These are phyloP conservation scores for Plasmodium berghei DNA, from an alignment of 169 alveolate species.

Conservation along the genomic window DNA sequence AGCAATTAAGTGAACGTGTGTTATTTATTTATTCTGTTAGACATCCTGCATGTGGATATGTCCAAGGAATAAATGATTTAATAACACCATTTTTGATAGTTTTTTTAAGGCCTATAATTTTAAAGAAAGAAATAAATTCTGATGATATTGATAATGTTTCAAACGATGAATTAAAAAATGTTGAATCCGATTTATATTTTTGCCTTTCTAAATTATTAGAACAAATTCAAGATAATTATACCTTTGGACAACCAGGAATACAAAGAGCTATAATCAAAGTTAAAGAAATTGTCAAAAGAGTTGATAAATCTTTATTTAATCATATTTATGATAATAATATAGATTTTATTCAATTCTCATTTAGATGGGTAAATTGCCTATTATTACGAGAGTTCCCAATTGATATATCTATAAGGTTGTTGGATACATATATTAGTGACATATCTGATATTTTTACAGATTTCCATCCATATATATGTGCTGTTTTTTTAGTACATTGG, in stretches of 20 bases:
- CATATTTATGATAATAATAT: constrained; percentile 88
- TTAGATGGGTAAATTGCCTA: constrained; percentile 94
- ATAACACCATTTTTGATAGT: constrained; percentile 86
- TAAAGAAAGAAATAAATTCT: constrained; percentile 78
- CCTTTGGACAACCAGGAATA: constrained; percentile 96
- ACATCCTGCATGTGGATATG: constrained; percentile 96
- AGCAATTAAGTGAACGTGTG: constrained; percentile 91
- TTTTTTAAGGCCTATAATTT: constrained; percentile 77
- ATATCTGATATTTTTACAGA: constrained; percentile 86
- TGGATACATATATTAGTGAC: constrained; percentile 94
- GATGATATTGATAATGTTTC: constrained; percentile 78
- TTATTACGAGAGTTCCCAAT: constrained; percentile 85
- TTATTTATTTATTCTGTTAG: constrained; percentile 93
- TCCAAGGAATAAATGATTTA: constrained; percentile 95
- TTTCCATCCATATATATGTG: constrained; percentile 93
- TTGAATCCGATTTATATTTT: constrained; percentile 93
- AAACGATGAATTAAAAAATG: constrained; percentile 84
- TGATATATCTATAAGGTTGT: constrained; percentile 87
- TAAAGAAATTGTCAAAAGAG: constrained; percentile 92
- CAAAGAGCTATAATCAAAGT: constrained; percentile 90
- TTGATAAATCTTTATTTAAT: constrained; percentile 88
- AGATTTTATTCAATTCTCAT: constrained; percentile 92
- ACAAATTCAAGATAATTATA: constrained; percentile 94
- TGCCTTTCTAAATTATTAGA: constrained; percentile 92
- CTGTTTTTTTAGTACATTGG: constrained; percentile 91